These are phyloP conservation scores for Aethionema arabicum DNA, from an alignment of 345 rosid genomes.

Conservation along the genomic window DNA sequence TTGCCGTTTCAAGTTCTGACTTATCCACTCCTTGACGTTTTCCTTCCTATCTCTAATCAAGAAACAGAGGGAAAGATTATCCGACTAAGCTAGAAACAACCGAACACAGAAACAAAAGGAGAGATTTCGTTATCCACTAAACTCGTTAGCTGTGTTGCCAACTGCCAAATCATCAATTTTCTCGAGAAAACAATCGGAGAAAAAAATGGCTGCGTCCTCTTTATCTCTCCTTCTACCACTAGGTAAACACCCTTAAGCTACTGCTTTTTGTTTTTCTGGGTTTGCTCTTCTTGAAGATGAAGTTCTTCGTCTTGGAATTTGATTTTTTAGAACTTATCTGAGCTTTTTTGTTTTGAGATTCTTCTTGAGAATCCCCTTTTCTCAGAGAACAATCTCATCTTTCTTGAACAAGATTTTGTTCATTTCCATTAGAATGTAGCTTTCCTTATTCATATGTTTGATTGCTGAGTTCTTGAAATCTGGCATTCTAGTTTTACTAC, in stretches of 20 bases:
- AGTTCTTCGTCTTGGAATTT: slow-evolving; percentile 2
- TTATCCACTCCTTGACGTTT: slow-evolving; percentile 13
- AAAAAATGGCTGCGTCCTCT: slow-evolving; percentile 52
- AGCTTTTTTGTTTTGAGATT: background rate
- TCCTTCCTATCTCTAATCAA: background rate
- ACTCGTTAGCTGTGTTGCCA: slow-evolving; percentile 7
- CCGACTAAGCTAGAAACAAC: slow-evolving; percentile 36
- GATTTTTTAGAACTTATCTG: background rate
- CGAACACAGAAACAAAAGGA: slow-evolving; percentile 17
- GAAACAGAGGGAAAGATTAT: background rate
- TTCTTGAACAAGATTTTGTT: slow-evolving; percentile 14
- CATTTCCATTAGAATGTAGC: slow-evolving; percentile 1
- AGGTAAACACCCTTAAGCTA: slow-evolving; percentile 36
- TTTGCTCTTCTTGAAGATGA: background rate
- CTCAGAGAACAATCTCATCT: slow-evolving; percentile 19
- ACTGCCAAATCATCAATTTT: slow-evolving; percentile 21
- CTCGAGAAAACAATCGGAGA: slow-evolving; percentile 4
- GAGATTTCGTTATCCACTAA: slow-evolving; percentile 63
- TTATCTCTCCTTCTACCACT: slow-evolving; percentile 57
- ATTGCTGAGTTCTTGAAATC: slow-evolving; percentile 15
- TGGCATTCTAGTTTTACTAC: slow-evolving; percentile 8
- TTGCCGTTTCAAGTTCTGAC: background rate
- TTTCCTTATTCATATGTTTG: background rate
- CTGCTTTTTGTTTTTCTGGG: background rate
- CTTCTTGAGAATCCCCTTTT: background rate